Percentiles rank a stretch among this genome's conserved stretches.
These are phyloP conservation scores for Ramularia endophylla DNA, from an alignment of 2,329 filamentous ascomycete genomes.

Conservation along the genomic window DNA sequence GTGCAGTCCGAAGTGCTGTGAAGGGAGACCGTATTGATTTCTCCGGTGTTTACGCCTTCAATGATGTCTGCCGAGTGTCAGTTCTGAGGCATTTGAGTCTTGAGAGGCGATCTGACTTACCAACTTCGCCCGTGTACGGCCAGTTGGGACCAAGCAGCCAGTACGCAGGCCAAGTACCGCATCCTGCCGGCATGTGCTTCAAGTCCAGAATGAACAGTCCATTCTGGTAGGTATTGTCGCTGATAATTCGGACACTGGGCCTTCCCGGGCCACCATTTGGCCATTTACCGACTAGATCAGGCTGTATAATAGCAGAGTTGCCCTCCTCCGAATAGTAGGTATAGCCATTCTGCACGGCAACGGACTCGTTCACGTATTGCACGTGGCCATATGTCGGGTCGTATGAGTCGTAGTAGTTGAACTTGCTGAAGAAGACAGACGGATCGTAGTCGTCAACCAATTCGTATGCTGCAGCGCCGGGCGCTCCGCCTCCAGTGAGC, in stretches of 20 bases:
- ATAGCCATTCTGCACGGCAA: constrained; percentile 31
- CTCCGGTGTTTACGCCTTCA: constrained; percentile 29
- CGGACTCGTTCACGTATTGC: constrained; percentile 37
- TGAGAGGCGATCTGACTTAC: constrained; percentile 10
- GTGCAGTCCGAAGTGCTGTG: constrained; percentile 29
- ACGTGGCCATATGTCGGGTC: constrained; percentile 32
- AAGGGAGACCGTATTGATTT: constrained; percentile 25
- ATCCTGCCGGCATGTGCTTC: constrained; percentile 34
- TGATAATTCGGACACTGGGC: constrained; percentile 31
- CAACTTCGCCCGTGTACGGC: constrained; percentile 31
- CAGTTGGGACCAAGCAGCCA: constrained; percentile 45
- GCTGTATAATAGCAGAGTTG: constrained; percentile 27
- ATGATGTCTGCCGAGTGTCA: constrained; percentile 32
- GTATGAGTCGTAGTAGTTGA: constrained; percentile 28
- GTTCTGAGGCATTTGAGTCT: too few species aligned
- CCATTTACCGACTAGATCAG: constrained; percentile 36
- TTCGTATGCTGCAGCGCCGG: constrained; percentile 23
- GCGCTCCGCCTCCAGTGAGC: constrained; percentile 24
- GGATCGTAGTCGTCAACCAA: constrained; percentile 29
- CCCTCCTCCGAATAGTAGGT: constrained; percentile 16
- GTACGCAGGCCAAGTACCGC: constrained; percentile 38
- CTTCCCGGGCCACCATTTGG: constrained; percentile 33
- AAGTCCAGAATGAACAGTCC: constrained; percentile 36
- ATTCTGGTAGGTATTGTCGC: constrained; percentile 33
- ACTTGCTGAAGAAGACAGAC: constrained; percentile 30